A percentile compares a stretch with the other conserved stretches of the same genome.
These are phyloP conservation scores for Phytophthora quininea DNA, from an alignment of 352 stramenopile species.

Conservation along the genomic window DNA sequence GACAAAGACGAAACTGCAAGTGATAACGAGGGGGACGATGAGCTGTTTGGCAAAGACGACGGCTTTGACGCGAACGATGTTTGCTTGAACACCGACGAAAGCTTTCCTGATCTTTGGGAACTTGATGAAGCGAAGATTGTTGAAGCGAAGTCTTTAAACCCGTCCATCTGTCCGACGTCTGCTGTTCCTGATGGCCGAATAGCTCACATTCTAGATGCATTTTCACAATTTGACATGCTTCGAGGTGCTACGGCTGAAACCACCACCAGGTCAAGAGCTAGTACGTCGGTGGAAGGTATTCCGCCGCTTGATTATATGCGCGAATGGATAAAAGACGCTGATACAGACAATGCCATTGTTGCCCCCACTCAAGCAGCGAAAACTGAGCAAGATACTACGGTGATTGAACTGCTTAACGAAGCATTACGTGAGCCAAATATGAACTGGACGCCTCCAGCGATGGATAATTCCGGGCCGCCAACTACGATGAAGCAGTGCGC, in stretches of 20 bases:
- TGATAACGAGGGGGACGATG: background rate
- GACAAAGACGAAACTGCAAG: background rate
- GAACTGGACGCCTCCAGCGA: background rate
- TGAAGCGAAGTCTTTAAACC: background rate
- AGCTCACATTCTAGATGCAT: constrained; percentile 3
- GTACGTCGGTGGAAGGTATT: background rate
- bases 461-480: background rate
- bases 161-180: background rate
- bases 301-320: background rate
- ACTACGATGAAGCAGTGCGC: background rate
- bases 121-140: background rate
- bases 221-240: background rate
- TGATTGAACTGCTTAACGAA: constrained; percentile 7
- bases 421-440: background rate
- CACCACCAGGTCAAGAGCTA: background rate
- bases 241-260: too few relatives aligned
- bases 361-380: background rate
- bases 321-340: constrained; percentile 4
- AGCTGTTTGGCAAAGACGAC: constrained; percentile 1
- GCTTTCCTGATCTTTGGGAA: background rate
- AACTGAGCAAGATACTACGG: background rate
- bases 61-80: background rate
- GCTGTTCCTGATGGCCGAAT: background rate
- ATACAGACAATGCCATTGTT: constrained; percentile 1
- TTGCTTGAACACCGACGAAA: background rate